Evolutionary conservation across 2,329 filamentous ascomycete genomes (phyloP).

Genomic region (Lachnellula suecica): DNA sequence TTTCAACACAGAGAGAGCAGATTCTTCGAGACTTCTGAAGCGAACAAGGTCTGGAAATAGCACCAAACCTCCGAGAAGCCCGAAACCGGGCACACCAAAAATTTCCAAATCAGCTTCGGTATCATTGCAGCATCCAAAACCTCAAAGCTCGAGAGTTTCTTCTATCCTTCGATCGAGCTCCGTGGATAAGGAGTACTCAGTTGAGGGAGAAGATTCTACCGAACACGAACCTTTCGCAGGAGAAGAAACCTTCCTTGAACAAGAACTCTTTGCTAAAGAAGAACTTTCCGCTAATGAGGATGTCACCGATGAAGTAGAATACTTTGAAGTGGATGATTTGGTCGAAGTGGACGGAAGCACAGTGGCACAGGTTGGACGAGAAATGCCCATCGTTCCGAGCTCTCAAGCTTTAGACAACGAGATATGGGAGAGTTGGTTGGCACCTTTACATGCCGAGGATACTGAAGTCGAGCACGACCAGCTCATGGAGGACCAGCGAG

Average conservation of each 20-base stretch:
- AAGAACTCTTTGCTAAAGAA: too few relatives aligned
- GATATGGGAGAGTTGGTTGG: slow-evolving; percentile 30
- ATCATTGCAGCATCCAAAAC: slow-evolving; percentile 27
- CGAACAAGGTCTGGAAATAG: not conserved
- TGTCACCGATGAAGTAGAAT: too few relatives aligned
- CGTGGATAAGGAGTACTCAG: too few relatives aligned
- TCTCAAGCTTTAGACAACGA: slow-evolving; percentile 28
- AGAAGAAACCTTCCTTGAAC: too few relatives aligned
- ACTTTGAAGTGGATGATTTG: too few relatives aligned
- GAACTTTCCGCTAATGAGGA: too few relatives aligned
- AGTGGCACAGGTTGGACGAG: slow-evolving; percentile 24
- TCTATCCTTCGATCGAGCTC: slow-evolving; percentile 20
- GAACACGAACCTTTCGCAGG: too few relatives aligned
- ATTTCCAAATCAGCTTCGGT: slow-evolving; percentile 19
- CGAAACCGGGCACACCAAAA: slow-evolving; percentile 1
- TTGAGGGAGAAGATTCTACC: too few relatives aligned
- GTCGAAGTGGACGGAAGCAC: slow-evolving; percentile 20
- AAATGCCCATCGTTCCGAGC: slow-evolving; percentile 13
- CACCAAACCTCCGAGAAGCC: not conserved
- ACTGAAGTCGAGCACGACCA: not conserved
- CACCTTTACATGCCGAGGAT: slow-evolving; percentile 3
- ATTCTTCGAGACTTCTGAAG: not conserved
- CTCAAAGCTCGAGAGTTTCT: slow-evolving; percentile 23
- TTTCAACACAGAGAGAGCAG: not conserved
- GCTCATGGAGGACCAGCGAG: not conserved